Conservation (phyloP, 2,329 filamentous ascomycete genomes). For the Aspergillus costaricaensis region DNA sequence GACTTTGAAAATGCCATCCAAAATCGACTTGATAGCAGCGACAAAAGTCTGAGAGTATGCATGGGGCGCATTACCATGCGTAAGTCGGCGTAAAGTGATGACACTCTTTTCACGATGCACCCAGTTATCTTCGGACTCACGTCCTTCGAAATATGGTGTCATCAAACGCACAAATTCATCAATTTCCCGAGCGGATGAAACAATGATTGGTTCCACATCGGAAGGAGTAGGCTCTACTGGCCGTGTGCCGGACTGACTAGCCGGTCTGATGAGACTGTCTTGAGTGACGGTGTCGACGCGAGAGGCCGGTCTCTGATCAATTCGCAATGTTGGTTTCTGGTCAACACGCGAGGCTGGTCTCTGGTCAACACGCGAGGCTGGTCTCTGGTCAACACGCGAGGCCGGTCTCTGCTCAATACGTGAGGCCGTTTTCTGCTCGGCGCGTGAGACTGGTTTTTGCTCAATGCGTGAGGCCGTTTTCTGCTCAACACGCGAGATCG, state of each 20-base stretch:
- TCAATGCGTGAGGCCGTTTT: too few species aligned
- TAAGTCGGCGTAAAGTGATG: constrained; percentile 72
- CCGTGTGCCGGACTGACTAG: neutral
- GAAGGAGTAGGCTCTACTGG: too few species aligned
- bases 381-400: constrained; percentile 25
- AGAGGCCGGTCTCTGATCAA: too few species aligned
- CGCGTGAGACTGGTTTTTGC: neutral
- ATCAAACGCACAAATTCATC: constrained; percentile 85
- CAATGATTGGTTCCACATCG: constrained; percentile 74
- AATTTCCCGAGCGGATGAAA: constrained; percentile 83
- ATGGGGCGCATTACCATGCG: constrained; percentile 78
- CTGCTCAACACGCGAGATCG: too few species aligned
- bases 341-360: too few species aligned
- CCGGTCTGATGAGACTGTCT: too few species aligned
- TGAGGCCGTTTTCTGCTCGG: neutral
- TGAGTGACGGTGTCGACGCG: too few species aligned
- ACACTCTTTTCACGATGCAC: constrained; percentile 79
- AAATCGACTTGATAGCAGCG: constrained; percentile 67
- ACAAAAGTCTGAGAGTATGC: constrained; percentile 75
- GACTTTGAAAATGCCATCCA: constrained; percentile 88
- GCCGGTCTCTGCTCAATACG: neutral
- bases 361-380: constrained; percentile 15
- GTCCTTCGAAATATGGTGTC: constrained; percentile 79
- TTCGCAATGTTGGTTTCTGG: too few species aligned
- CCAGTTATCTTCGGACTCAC: constrained; percentile 91